A percentile compares a stretch with the other conserved stretches of the same genome.
Conservation (phyloP, 192 early-diverging fungal species). For the Neocallimastix lanati region DNA sequence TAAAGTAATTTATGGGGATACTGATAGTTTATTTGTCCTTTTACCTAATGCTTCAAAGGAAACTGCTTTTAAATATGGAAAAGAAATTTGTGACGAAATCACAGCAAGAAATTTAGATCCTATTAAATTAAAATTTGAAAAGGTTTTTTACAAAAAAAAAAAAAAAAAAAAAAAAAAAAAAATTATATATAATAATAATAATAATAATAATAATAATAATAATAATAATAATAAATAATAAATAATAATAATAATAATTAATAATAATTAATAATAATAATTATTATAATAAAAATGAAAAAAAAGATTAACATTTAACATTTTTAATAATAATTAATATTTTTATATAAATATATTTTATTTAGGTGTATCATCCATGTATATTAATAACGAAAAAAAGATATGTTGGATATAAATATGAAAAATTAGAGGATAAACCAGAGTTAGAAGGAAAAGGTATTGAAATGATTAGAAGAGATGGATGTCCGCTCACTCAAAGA, state of each 20-base stretch:
- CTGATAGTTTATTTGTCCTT: conserved; percentile 75
- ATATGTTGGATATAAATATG: conserved; percentile 78
- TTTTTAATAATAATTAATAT: too few relatives aligned
- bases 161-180: too few relatives aligned
- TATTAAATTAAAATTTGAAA: conserved; percentile 85
- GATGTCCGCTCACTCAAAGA: conserved; percentile 57
- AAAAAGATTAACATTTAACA: too few relatives aligned
- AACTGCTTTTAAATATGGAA: conserved; percentile 62
- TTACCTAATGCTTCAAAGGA: conserved; percentile 43
- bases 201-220: background rate
- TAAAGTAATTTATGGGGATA: conserved; percentile 83
- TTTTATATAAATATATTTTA: background rate
- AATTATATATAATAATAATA: too few relatives aligned
- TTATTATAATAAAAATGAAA: too few relatives aligned
- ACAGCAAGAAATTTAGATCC: conserved; percentile 59
- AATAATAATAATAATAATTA: too few relatives aligned
- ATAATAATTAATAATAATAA: too few relatives aligned
- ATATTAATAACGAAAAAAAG: conserved; percentile 82
- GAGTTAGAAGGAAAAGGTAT: conserved; percentile 89
- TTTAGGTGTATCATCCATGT: conserved; percentile 65
- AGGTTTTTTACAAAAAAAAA: too few relatives aligned
- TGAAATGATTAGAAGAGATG: conserved; percentile 82
- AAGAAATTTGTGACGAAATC: conserved; percentile 58
- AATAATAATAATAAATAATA: background rate
- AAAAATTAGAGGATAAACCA: conserved; percentile 36